A percentile compares a stretch with the other conserved stretches of the same genome.
phyloP scores from a whole-genome alignment of 305 asterid species.

The Salvia sclarea region DNA sequence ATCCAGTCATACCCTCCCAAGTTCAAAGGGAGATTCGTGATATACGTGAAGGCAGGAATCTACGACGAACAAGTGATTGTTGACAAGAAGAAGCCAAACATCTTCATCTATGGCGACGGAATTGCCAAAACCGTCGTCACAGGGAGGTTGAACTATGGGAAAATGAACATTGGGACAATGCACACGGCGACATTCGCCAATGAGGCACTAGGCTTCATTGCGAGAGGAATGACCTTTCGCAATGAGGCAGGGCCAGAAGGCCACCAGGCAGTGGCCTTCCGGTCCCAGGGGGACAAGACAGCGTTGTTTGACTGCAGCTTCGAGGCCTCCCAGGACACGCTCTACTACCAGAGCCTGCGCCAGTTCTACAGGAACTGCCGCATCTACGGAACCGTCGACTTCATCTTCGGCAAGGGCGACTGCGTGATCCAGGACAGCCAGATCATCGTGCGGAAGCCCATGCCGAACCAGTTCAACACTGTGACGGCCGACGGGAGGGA shows the following conservation, averaged over 20 bases:
- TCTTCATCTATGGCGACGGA: conserved; percentile 82
- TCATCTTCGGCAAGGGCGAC: conserved; percentile 75
- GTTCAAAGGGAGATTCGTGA: conserved; percentile 47
- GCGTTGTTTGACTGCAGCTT: conserved; percentile 73
- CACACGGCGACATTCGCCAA: conserved; percentile 59
- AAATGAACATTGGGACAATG: conserved; percentile 38
- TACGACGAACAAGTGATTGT: conserved; percentile 51
- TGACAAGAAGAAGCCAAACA: conserved; percentile 45
- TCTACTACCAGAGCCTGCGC: conserved; percentile 55
- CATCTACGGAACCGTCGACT: conserved; percentile 71
- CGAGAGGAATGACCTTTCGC: conserved; percentile 59
- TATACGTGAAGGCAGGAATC: conserved; percentile 68
- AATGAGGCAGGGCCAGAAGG: conserved; percentile 68
- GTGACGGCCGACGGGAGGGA: conserved; percentile 73
- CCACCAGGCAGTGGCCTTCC: conserved; percentile 73
- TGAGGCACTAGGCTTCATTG: conserved; percentile 55
- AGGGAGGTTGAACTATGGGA: conserved; percentile 39
- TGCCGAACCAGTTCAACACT: conserved; percentile 42
- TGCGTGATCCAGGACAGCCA: conserved; percentile 59
- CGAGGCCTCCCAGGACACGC: conserved; percentile 67
- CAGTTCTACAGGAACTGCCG: conserved; percentile 72
- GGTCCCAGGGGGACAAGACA: conserved; percentile 45
- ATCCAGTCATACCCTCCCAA: conserved; percentile 52
- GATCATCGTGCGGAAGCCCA: conserved; percentile 55
- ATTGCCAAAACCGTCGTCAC: conserved; percentile 59